Evolutionary conservation across 2,329 filamentous ascomycete genomes (phyloP), one percentile per base, ranked within the genome.

Genomic region (Beauveria sp.): DNA sequence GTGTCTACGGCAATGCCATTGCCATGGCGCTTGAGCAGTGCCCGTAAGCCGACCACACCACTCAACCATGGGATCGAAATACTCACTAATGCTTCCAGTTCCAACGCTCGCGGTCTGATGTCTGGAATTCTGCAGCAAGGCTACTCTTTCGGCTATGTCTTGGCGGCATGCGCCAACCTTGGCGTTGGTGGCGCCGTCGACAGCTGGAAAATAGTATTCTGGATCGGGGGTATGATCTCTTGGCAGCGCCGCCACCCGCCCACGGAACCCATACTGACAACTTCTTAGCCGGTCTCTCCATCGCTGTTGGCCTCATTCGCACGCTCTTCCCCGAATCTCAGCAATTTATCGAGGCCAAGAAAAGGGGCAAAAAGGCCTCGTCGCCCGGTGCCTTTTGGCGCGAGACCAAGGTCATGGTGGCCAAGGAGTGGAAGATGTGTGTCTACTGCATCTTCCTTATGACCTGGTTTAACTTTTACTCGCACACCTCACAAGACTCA

Each of bases 101-200:
- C 77, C 52, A 84, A 89, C 62, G 87, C 89, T 8, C 82, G 90
- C 71, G 91, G 91, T 67, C 78, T 95, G 43, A 90, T 95, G 83
- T 90, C 87, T 16, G 91, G 90, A 60, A 89, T 95, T 56, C 76
- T 93, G 20, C 91, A 95, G 69, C 89, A 92, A 73, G 91, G 90
- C 2, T 93, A 92, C 71, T 88, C 88, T 0, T 82, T 92, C 65
- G 90, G 90, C 38, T 93, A 93, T 69, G 85, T 95, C 46, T 80
- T 91, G 65, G 90, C 90, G 6, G 89, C 89, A 3, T 88, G 86
- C 69, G 85, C 84, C 68, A 92, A 89, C 66, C 83, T 92, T 46
- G 88, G 87, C 54, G 87, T 92, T 18, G 88, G 89, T 38, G 87
- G 82, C 12, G 76, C 67, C 4, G 77, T 76, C 1, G 78, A 88